These are phyloP conservation scores for Nitzschia inconspicua DNA, from an alignment of 108 stramenopile species.

Conservation along the genomic window DNA sequence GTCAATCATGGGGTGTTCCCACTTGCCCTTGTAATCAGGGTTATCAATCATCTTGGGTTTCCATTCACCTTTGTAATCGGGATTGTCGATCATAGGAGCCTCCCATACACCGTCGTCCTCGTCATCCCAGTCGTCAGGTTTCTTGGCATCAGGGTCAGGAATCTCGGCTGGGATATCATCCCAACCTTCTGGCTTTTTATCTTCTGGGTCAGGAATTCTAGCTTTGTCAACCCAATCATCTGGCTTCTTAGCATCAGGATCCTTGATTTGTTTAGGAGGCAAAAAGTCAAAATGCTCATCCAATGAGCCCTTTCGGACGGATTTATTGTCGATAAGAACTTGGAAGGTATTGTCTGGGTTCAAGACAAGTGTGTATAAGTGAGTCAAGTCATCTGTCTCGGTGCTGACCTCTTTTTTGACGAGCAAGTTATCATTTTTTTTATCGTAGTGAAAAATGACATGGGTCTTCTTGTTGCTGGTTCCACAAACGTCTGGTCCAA, in stretches of 20 bases:
- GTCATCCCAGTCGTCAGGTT: conserved; percentile 99
- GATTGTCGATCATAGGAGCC: conserved; percentile 95
- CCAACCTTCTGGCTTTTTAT: conserved; percentile 96
- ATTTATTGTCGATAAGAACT: conserved; percentile 96
- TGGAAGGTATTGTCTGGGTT: conserved; percentile 96
- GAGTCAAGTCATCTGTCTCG: conserved; percentile 90
- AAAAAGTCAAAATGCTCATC: conserved; percentile 97
- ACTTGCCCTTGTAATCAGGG: conserved; percentile 96
- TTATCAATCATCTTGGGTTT: conserved; percentile 93
- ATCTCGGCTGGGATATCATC: conserved; percentile 91
- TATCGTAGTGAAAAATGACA: conserved; percentile 94
- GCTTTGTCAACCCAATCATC: conserved; percentile 96
- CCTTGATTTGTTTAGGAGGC: conserved; percentile 89
- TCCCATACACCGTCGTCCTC: conserved; percentile 99
- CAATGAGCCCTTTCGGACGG: conserved; percentile 87
- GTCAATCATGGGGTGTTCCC: conserved; percentile 92
- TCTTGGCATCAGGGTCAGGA: conserved; percentile 89
- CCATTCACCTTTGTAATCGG: conserved; percentile 97
- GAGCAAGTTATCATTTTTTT: conserved; percentile 91
- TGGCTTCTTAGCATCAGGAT: conserved; percentile 93
- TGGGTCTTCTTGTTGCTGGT: conserved; percentile 90
- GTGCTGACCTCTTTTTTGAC: conserved; percentile 90
- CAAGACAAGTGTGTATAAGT: conserved; percentile 96
- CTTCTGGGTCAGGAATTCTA: conserved; percentile 93
- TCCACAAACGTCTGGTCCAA: conserved; percentile 99